A percentile compares a stretch with the other conserved stretches of the same genome.
Conservation (phyloP, 1,284 basidiomycete species). For the Ceraceosorus bombacis region DNA sequence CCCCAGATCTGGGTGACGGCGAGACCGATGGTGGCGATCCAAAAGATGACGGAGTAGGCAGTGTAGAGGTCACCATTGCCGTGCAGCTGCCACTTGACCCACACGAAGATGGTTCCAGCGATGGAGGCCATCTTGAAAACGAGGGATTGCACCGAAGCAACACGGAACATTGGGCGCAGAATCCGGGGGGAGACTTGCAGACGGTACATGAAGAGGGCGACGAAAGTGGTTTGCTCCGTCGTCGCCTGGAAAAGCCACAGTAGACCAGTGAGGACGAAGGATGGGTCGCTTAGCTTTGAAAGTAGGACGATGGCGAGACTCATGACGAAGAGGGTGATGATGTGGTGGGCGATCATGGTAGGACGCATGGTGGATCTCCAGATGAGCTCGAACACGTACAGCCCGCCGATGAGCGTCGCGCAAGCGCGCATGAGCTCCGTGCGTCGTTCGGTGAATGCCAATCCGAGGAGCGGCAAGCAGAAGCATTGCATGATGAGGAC, state of each 20-base stretch:
- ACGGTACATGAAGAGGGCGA: constrained; percentile 20
- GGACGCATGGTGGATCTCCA: constrained; percentile 19
- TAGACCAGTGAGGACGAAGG: constrained; percentile 14
- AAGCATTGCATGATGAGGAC: constrained; percentile 11
- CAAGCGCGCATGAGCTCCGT: constrained; percentile 12
- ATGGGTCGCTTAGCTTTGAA: constrained; percentile 16
- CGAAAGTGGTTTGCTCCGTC: constrained; percentile 19
- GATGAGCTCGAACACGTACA: constrained; percentile 24
- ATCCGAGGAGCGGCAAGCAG: constrained; percentile 5
- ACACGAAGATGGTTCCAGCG: constrained; percentile 17
- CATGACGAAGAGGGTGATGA: constrained; percentile 21
- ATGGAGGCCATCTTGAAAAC: constrained; percentile 21
- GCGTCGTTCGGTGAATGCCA: constrained; percentile 8
- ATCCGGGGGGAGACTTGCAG: constrained; percentile 7
- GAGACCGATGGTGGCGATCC: constrained; percentile 17
- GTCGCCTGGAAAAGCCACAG: constrained; percentile 24
- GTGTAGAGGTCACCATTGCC: background rate
- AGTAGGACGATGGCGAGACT: constrained; percentile 14
- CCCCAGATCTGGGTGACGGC: constrained; percentile 20
- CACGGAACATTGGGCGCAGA: constrained; percentile 10
- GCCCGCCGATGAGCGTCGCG: constrained; percentile 12
- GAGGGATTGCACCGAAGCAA: constrained; percentile 18
- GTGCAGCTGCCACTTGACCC: constrained; percentile 17
- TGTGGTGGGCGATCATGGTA: constrained; percentile 20
- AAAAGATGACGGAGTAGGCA: constrained; percentile 16